Conservation (phyloP, 139 green algal genomes). For the Tetradesmus lagerheimii region DNA sequence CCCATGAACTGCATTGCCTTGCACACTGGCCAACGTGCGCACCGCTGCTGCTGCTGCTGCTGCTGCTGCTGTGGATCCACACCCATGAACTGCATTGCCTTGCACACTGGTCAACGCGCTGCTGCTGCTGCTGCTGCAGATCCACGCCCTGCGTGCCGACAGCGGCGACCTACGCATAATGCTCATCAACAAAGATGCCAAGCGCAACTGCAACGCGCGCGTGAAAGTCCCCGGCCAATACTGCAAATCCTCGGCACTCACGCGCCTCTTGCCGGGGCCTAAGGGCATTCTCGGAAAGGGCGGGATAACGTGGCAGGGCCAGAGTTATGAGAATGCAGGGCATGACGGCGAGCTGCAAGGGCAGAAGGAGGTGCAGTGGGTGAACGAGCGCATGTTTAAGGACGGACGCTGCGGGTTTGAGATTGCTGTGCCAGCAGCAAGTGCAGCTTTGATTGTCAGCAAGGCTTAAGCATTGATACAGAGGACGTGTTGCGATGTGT, state of each 20-base stretch:
- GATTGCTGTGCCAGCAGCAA: neutral
- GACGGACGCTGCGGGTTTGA: neutral
- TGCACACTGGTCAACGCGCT: too few species aligned
- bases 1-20: too few species aligned
- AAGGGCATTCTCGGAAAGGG: neutral
- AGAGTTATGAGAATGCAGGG: neutral
- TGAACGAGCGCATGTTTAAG: neutral
- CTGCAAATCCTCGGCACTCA: neutral
- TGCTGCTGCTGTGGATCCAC: neutral
- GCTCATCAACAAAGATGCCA: slow-evolving; percentile 11
- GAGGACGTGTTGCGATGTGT: too few species aligned
- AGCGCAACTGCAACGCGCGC: neutral
- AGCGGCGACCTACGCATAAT: neutral
- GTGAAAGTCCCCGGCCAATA: neutral
- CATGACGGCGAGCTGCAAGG: neutral
- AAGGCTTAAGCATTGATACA: neutral
- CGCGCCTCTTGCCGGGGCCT: neutral
- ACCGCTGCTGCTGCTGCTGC: neutral
- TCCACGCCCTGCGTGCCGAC: neutral
- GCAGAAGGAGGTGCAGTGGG: neutral
- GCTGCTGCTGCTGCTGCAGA: neutral
- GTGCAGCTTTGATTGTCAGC: neutral
- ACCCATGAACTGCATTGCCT: too few species aligned
- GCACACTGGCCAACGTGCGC: too few species aligned
- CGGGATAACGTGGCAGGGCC: slow-evolving; percentile 13